Evolutionary conservation across 148 eudicot genomes (phyloP), one percentile per base, ranked within the genome.

Genomic region (Agrostemma githago): DNA sequence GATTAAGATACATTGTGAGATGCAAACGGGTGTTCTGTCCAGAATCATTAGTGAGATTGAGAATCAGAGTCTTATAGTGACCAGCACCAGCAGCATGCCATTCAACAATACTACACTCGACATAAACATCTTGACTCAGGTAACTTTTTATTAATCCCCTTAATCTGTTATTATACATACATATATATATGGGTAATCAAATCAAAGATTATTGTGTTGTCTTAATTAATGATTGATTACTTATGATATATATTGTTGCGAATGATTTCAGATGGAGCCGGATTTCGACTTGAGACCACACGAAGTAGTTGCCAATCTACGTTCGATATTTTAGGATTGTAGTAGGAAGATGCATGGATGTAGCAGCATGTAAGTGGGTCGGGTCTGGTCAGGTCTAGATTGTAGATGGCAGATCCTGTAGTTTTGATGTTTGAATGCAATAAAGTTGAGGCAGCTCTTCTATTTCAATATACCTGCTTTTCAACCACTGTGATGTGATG

Each of bases 1-100:
- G 11, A 79, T 79, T 58, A 60, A 40, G 73, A 68, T 79, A 58
- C 69, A 68, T 4, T 79, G 77, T 60, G 19, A 16, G 5, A 46
- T 37, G 56, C 39, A 41, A 59, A 8, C 63, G 19, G 77, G 81
- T 58, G 9, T 79, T 19, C 62, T 72, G 11, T 3, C 44, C 5
- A 68, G 46, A 40, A 57, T 78, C 8, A 7, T 73, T 59, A 51
- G 0, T 43, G 62, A 59, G 8, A 16, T 72, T 21, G 80, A 77
- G 58, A 62, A 9, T 17, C 56, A 71, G 41, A 26, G 63, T 46
- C 69, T 77, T 0, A 3, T 9, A 7, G 53, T 77, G 16, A 51
- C 51, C 41, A 63, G 7, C 40, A 53, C 53, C 11, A 77, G 40
- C 42, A 69, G 71, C 60, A 64, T 77, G 63, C 44, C 66, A 7